Conservation (phyloP, 2,329 filamentous ascomycete genomes). For the Trichoderma atroviride region DNA sequence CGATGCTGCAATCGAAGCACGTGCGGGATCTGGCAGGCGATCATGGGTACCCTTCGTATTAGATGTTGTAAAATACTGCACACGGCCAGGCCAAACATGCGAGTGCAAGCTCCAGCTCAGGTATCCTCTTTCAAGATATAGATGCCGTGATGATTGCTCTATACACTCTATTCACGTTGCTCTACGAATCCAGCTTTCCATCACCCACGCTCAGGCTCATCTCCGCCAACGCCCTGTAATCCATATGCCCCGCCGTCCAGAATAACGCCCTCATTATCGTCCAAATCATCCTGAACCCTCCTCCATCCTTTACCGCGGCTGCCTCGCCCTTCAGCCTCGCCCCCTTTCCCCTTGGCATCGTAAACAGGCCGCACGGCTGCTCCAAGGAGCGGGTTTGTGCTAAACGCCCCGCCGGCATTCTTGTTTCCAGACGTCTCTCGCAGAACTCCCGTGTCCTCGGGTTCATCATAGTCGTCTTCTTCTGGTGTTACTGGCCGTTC, state of each 20-base stretch:
- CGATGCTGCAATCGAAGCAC: background rate
- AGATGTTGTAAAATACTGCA: no score
- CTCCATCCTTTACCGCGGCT: slow-evolving; percentile 55
- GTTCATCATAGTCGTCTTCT: slow-evolving; percentile 42
- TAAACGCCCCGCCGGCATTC: slow-evolving; percentile 61
- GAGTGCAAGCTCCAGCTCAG: no score
- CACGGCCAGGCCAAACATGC: no score
- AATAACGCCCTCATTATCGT: slow-evolving; percentile 62
- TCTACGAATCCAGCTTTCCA: background rate
- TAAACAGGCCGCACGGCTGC: slow-evolving; percentile 67
- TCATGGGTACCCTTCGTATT: background rate
- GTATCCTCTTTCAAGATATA: no score
- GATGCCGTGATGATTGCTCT: background rate
- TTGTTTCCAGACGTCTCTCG: slow-evolving; percentile 43
- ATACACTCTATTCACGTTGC: background rate
- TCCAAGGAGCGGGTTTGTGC: slow-evolving; percentile 67
- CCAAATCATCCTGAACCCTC: slow-evolving; percentile 62
- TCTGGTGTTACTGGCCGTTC: slow-evolving; percentile 61
- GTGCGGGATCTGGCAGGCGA: background rate
- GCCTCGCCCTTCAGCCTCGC: slow-evolving; percentile 45
- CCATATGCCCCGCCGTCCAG: slow-evolving; percentile 59
- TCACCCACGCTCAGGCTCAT: slow-evolving; percentile 46
- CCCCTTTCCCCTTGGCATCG: slow-evolving; percentile 56
- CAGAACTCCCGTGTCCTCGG: slow-evolving; percentile 36
- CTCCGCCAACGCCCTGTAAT: slow-evolving; percentile 23